phyloP scores from a whole-genome alignment of 768 basidiomycete genomes.

The Leccinum broughii region DNA sequence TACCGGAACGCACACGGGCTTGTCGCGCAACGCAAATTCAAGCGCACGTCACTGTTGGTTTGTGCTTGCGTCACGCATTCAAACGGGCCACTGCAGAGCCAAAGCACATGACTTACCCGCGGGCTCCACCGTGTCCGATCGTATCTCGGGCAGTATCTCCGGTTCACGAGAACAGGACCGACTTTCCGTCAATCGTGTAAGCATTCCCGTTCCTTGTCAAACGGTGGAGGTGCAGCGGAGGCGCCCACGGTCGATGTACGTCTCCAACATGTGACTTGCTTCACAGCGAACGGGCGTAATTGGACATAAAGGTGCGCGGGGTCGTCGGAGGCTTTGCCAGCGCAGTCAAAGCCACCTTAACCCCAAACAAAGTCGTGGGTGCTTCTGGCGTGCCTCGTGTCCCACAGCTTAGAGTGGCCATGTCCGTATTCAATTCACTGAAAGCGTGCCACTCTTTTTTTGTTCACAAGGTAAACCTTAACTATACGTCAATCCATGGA shows the following conservation, averaged over 20 bases:
- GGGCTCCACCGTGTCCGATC: not conserved
- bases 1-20: not conserved
- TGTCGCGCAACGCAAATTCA: not conserved
- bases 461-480: constrained; percentile 24
- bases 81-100: not conserved
- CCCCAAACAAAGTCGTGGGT: constrained; percentile 23
- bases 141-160: constrained; percentile 13
- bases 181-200: not conserved
- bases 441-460: constrained; percentile 2
- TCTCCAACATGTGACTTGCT: not conserved
- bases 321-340: constrained; percentile 2
- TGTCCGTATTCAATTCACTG: constrained; percentile 7
- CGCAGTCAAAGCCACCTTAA: constrained; percentile 16
- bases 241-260: not conserved
- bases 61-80: not conserved
- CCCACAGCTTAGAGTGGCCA: not conserved
- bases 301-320: not conserved
- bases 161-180: not conserved
- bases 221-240: not conserved
- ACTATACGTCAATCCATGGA: constrained; percentile 18
- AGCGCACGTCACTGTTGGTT: not conserved
- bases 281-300: constrained; percentile 1
- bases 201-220: not conserved
- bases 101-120: not conserved
- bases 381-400: constrained; percentile 36